Conservation (phyloP, 2,329 filamentous ascomycete genomes). For the Paecilomyces sp. region DNA sequence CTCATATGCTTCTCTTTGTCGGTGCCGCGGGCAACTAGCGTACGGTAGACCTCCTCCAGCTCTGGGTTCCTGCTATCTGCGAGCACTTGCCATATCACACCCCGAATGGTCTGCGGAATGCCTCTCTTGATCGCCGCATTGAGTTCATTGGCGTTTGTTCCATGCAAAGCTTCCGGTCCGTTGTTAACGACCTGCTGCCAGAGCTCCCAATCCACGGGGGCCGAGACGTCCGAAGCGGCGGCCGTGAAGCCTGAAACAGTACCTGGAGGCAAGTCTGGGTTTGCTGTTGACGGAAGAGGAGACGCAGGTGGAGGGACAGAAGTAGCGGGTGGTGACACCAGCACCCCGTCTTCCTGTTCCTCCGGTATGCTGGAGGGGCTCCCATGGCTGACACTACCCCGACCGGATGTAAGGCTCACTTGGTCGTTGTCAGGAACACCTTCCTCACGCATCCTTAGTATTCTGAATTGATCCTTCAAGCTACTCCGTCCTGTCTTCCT, state of each 20-base stretch:
- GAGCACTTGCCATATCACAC: conserved; percentile 98
- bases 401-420: conserved; percentile 41
- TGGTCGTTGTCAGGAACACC: conserved; percentile 53
- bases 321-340: conserved; percentile 16
- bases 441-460: conserved; percentile 68
- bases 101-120: conserved; percentile 89
- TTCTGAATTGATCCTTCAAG: conserved; percentile 71
- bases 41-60: conserved; percentile 77
- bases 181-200: conserved; percentile 97
- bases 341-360: conserved; percentile 36
- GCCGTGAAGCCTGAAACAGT: conserved; percentile 77
- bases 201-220: conserved; percentile 93
- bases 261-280: conserved; percentile 68
- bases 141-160: conserved; percentile 81
- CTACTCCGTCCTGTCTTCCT: conserved; percentile 53
- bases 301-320: conserved; percentile 12
- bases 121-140: conserved; percentile 86
- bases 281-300: conserved; percentile 52
- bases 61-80: conserved; percentile 93
- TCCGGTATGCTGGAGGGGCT: conserved; percentile 43
- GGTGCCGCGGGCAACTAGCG: conserved; percentile 71
- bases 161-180: conserved; percentile 78
- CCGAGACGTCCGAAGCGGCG: conserved; percentile 54
- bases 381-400: conserved; percentile 34
- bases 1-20: conserved; percentile 64